Evolutionary conservation across 2,329 filamentous ascomycete species (phyloP).

Genomic region (Cladosporium sp.): DNA sequence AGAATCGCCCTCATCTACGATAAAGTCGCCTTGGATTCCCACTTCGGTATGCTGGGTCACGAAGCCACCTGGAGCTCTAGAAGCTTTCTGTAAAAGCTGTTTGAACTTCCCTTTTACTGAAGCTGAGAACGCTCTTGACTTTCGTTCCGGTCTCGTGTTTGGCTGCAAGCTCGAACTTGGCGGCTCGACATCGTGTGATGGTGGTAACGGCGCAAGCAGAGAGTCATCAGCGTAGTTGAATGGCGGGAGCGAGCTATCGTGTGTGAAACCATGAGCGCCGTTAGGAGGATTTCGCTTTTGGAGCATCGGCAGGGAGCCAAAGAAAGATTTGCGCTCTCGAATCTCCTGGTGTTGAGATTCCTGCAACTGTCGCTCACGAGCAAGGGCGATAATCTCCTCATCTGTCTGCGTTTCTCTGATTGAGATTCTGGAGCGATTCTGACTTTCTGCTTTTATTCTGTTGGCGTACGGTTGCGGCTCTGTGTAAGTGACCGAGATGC

Average conservation of each 20-base stretch:
- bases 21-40: background rate
- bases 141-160: conserved; percentile 54
- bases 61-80: conserved; percentile 35
- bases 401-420: conserved; percentile 30
- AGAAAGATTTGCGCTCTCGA: conserved; percentile 45
- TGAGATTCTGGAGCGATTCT: conserved; percentile 16
- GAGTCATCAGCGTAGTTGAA: conserved; percentile 31
- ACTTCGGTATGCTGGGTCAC: conserved; percentile 30
- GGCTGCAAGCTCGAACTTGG: background rate
- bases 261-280: conserved; percentile 15
- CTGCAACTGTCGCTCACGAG: conserved; percentile 44
- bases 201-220: conserved; percentile 18
- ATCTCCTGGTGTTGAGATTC: conserved; percentile 43
- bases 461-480: conserved; percentile 18
- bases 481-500: conserved; percentile 14
- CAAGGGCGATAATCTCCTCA: conserved; percentile 31
- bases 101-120: conserved; percentile 63
- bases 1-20: background rate
- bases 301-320: conserved; percentile 47
- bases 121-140: conserved; percentile 51
- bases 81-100: conserved; percentile 53
- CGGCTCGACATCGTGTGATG: conserved; percentile 8
- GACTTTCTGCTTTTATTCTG: conserved; percentile 9
- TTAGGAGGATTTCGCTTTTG: conserved; percentile 18
- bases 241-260: conserved; percentile 30